Percentiles rank a stretch among this genome's conserved stretches.
Evolutionary conservation across 2,329 filamentous ascomycete species (phyloP).

Genomic region (Calonectria crousiana): DNA sequence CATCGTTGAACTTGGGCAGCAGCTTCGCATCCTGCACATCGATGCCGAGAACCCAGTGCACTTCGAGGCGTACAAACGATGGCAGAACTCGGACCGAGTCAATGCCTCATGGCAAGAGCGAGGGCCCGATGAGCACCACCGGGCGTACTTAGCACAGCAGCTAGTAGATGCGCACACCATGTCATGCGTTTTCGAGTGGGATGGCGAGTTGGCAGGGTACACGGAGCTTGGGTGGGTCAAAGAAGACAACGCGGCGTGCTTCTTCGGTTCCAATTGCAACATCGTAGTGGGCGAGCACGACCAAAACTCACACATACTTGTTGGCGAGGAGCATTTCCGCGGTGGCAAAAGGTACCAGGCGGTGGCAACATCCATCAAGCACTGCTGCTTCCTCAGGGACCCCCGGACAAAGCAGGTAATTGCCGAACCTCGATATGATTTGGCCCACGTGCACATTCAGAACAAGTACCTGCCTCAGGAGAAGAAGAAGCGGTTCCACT

Average conservation of each 20-base stretch:
- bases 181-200: constrained; percentile 46
- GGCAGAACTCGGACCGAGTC: constrained; percentile 46
- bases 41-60: constrained; percentile 40
- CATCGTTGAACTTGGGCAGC: neutral
- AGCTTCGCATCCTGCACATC: constrained; percentile 38
- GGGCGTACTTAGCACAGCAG: constrained; percentile 39
- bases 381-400: constrained; percentile 43
- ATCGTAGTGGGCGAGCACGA: constrained; percentile 43
- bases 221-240: constrained; percentile 44
- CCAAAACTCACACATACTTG: constrained; percentile 44
- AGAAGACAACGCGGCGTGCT: constrained; percentile 46
- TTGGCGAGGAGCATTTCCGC: constrained; percentile 43
- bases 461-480: constrained; percentile 42
- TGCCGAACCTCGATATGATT: constrained; percentile 40
- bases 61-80: constrained; percentile 40
- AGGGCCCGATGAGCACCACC: constrained; percentile 44
- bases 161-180: constrained; percentile 43
- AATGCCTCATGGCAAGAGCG: constrained; percentile 45
- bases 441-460: constrained; percentile 41
- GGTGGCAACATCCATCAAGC: constrained; percentile 44
- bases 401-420: constrained; percentile 43
- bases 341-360: constrained; percentile 44
- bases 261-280: constrained; percentile 44
- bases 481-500: constrained; percentile 45
- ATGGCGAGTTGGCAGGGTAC: constrained; percentile 43